Evolutionary conservation across 257 asterid species (phyloP).

Genomic region (Avicennia marina): DNA sequence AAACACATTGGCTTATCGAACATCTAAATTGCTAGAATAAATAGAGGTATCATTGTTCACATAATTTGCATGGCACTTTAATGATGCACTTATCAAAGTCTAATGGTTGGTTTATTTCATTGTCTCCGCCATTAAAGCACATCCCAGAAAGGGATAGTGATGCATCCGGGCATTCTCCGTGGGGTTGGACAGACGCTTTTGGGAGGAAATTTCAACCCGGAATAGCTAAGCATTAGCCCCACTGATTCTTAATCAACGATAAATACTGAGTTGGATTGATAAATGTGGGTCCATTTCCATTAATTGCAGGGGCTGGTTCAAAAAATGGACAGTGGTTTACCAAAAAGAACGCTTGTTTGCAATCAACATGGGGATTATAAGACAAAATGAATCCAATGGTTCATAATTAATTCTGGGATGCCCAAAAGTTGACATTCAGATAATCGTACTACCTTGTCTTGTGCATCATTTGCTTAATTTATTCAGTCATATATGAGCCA

Average conservation of each 20-base stretch:
- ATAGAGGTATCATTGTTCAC: too few species aligned
- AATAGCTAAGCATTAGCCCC: conserved; percentile 10
- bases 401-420: not conserved
- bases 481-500: not conserved
- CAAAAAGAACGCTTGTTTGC: not conserved
- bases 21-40: too few species aligned
- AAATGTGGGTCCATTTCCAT: conserved; percentile 8
- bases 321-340: not conserved
- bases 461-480: not conserved
- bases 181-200: too few species aligned
- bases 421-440: not conserved
- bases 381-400: conserved; percentile 9
- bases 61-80: too few species aligned
- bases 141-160: not conserved
- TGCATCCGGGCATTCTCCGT: too few species aligned
- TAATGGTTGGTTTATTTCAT: conserved; percentile 4
- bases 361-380: conserved; percentile 12
- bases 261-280: conserved; percentile 3
- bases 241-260: conserved; percentile 11
- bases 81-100: not conserved
- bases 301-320: not conserved
- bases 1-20: too few species aligned
- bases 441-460: not conserved
- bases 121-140: conserved; percentile 5
- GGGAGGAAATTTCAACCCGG: conserved; percentile 6